A percentile compares a stretch with the other conserved stretches of the same genome.
These are phyloP conservation scores for Camptophora hylomeconis DNA, from an alignment of 2,329 filamentous ascomycete genomes.

Conservation along the genomic window DNA sequence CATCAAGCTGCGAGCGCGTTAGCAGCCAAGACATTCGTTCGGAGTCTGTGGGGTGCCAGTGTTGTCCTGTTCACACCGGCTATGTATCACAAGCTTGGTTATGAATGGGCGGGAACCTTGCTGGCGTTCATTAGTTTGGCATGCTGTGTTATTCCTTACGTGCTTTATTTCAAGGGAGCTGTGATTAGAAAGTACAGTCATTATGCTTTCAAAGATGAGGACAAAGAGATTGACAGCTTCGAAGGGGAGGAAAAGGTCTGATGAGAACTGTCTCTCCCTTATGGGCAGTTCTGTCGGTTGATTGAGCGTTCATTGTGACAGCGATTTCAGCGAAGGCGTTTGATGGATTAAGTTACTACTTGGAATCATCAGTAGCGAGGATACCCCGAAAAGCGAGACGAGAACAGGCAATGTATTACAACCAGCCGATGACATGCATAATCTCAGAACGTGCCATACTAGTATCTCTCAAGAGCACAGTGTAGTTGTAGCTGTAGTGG, in stretches of 20 bases:
- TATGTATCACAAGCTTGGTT: slow-evolving; percentile 60
- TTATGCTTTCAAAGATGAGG: slow-evolving; percentile 55
- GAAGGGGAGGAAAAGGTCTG: background rate
- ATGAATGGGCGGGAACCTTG: slow-evolving; percentile 64
- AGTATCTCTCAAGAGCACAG: too few relatives aligned
- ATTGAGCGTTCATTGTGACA: too few relatives aligned
- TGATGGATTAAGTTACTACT: too few relatives aligned
- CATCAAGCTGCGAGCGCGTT: slow-evolving; percentile 73
- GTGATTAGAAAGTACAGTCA: slow-evolving; percentile 54
- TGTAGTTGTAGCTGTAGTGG: too few relatives aligned
- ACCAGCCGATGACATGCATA: too few relatives aligned
- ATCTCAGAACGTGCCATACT: too few relatives aligned
- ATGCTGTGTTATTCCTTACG: slow-evolving; percentile 70
- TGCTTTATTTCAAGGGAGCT: slow-evolving; percentile 69
- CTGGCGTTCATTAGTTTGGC: slow-evolving; percentile 61
- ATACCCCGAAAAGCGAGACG: too few relatives aligned
- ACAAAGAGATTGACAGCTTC: slow-evolving; percentile 22
- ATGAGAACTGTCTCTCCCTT: too few relatives aligned
- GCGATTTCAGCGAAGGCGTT: too few relatives aligned
- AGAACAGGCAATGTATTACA: too few relatives aligned
- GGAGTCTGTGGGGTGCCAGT: slow-evolving; percentile 73
- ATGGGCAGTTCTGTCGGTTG: too few relatives aligned
- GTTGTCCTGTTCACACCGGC: slow-evolving; percentile 70
- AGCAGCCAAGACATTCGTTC: slow-evolving; percentile 74
- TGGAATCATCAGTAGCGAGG: too few relatives aligned